These are phyloP conservation scores for Hygrophorus pudorinus DNA, from an alignment of 768 basidiomycete species.

Conservation along the genomic window DNA sequence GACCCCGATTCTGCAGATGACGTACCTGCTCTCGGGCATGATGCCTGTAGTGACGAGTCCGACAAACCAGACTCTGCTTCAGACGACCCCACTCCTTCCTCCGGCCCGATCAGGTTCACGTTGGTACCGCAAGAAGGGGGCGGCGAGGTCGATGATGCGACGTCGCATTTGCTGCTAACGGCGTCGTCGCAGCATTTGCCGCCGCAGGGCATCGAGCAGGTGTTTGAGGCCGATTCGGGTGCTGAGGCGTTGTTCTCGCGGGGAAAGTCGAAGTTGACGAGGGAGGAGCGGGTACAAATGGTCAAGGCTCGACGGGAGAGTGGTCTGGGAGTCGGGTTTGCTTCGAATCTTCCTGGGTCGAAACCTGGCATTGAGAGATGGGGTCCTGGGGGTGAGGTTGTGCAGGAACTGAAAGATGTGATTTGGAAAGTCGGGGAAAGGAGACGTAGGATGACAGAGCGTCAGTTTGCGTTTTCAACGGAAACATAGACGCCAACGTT, in stretches of 20 bases:
- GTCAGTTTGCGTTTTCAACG: not conserved
- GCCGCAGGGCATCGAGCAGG: slow-evolving; percentile 64
- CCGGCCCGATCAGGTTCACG: slow-evolving; percentile 9
- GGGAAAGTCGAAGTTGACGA: slow-evolving; percentile 54
- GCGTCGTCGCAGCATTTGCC: slow-evolving; percentile 47
- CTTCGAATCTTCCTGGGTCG: slow-evolving; percentile 9
- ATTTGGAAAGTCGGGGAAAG: slow-evolving; percentile 80
- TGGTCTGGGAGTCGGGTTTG: slow-evolving; percentile 17
- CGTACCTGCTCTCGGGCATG: slow-evolving; percentile 44
- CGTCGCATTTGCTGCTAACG: slow-evolving; percentile 41
- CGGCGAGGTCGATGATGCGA: slow-evolving; percentile 39
- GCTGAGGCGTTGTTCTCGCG: slow-evolving; percentile 32
- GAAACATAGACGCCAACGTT: no score
- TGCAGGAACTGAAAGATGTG: slow-evolving; percentile 77
- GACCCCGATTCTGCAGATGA: slow-evolving; percentile 33
- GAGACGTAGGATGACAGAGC: slow-evolving; percentile 19
- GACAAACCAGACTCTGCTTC: slow-evolving; percentile 33
- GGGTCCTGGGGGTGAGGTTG: slow-evolving; percentile 73
- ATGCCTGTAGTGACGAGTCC: slow-evolving; percentile 40
- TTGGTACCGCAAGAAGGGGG: slow-evolving; percentile 19
- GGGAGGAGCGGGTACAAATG: slow-evolving; percentile 66
- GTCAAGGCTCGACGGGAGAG: slow-evolving; percentile 46
- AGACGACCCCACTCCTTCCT: slow-evolving; percentile 24
- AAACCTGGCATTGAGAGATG: slow-evolving; percentile 33
- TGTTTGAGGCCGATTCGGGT: slow-evolving; percentile 65